Conservation (phyloP, 208 protist species). For the Leptomonas seymouri region DNA sequence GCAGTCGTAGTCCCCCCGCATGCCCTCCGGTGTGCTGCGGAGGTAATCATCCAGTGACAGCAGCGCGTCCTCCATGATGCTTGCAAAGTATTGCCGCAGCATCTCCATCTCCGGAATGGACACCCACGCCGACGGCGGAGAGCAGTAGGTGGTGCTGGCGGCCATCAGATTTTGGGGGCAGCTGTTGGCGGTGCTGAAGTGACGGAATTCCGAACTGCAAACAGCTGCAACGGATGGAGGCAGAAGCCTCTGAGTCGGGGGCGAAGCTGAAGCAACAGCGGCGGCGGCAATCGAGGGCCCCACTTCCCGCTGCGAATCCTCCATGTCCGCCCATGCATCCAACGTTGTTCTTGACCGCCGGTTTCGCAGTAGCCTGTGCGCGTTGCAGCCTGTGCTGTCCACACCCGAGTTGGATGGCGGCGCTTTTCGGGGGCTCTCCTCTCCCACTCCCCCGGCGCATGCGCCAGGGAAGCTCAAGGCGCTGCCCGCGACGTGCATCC, state of each 20-base stretch:
- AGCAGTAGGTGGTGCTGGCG: not conserved
- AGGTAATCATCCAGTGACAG: constrained; percentile 63
- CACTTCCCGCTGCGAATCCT: constrained; percentile 15
- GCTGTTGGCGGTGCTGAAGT: not conserved
- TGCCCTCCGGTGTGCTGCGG: constrained; percentile 46
- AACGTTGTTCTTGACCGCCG: constrained; percentile 16
- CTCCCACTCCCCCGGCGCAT: not conserved
- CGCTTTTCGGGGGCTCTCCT: not conserved
- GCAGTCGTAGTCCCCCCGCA: constrained; percentile 68
- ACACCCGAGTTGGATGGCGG: not conserved
- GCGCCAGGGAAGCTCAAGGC: not conserved
- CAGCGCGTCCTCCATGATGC: constrained; percentile 79
- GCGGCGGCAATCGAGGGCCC: not conserved
- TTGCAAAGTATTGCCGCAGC: constrained; percentile 65
- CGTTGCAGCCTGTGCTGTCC: not conserved
- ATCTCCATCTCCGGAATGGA: constrained; percentile 62
- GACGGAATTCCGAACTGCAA: not conserved
- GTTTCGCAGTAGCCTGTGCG: not conserved
- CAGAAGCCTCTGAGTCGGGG: not conserved
- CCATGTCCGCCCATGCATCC: constrained; percentile 25
- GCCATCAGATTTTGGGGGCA: constrained; percentile 4
- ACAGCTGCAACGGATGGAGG: not conserved
- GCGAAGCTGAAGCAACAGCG: not conserved
- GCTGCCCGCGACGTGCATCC: constrained; percentile 20
- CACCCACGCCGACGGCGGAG: constrained; percentile 27